Conservation (phyloP, 202 grass and related monocot genomes). For the Eragrostis tef region DNA sequence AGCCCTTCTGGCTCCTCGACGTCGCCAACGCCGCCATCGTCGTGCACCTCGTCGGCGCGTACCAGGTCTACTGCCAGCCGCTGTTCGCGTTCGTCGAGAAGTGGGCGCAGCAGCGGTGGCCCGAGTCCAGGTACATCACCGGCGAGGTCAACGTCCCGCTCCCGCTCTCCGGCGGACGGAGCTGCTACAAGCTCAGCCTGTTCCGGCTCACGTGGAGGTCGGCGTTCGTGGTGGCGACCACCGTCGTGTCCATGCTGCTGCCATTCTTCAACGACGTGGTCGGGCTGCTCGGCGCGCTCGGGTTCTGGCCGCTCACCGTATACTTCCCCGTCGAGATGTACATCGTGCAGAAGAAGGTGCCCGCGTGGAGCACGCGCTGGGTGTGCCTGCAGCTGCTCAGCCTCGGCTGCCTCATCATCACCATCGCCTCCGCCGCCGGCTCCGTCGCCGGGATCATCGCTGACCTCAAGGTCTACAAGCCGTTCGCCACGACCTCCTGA, state of each 20-base stretch:
- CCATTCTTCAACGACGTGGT: constrained; percentile 99
- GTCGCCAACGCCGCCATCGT: constrained; percentile 95
- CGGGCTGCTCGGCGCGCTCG: constrained; percentile 73
- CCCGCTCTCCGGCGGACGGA: constrained; percentile 24
- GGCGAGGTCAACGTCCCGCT: constrained; percentile 59
- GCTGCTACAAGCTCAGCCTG: constrained; percentile 69
- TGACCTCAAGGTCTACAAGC: constrained; percentile 88
- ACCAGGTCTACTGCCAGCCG: constrained; percentile 98
- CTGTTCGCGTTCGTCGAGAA: constrained; percentile 92
- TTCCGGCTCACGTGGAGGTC: constrained; percentile 83
- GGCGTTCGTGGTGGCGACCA: constrained; percentile 68
- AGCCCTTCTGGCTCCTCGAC: constrained; percentile 97
- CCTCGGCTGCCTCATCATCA: constrained; percentile 77
- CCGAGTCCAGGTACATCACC: constrained; percentile 53
- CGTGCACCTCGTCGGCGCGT: constrained; percentile 89
- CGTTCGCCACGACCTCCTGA: constrained; percentile 69
- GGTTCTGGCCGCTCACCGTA: constrained; percentile 95
- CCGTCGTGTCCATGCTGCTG: constrained; percentile 86
- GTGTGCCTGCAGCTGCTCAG: constrained; percentile 93
- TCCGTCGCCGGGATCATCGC: constrained; percentile 81
- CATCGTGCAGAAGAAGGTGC: constrained; percentile 88
- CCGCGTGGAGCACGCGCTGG: constrained; percentile 77
- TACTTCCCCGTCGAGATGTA: constrained; percentile 95
- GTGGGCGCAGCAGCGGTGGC: constrained; percentile 73
- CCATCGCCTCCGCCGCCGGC: constrained; percentile 75